Conservation (phyloP, 306 rosid genomes). For the Quillaja saponaria region DNA sequence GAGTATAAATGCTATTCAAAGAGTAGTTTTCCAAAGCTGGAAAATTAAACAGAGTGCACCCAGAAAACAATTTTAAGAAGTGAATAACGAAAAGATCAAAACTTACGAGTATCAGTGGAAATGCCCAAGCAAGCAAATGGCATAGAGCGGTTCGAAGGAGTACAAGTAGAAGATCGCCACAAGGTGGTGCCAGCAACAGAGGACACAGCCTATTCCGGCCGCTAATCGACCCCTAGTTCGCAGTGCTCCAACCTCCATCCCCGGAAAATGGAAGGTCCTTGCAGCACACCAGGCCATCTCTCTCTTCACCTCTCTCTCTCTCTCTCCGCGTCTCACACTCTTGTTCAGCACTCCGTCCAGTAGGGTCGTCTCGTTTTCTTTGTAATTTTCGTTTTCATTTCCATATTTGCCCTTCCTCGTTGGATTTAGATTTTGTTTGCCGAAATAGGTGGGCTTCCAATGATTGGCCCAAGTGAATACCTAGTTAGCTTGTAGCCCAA, state of each 20-base stretch:
- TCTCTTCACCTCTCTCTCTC: constrained; percentile 17
- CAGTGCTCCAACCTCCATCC: constrained; percentile 42
- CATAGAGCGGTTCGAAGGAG: constrained; percentile 47
- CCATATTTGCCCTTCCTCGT: too few species aligned
- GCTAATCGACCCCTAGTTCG: constrained; percentile 49
- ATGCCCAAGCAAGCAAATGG: constrained; percentile 71
- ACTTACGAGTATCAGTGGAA: constrained; percentile 58
- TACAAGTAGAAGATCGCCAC: constrained; percentile 53
- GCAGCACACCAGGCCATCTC: constrained; percentile 79
- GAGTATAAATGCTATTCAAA: too few species aligned
- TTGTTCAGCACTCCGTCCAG: too few species aligned
- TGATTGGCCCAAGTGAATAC: too few species aligned
- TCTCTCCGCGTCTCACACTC: neutral
- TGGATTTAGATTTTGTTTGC: too few species aligned
- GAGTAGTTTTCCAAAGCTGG: neutral
- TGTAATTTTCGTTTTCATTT: too few species aligned
- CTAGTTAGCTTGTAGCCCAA: too few species aligned
- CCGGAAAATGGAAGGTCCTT: constrained; percentile 53
- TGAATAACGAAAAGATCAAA: neutral
- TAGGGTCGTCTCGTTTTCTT: too few species aligned
- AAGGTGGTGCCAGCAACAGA: constrained; percentile 55
- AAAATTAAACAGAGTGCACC: neutral
- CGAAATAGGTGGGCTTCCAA: too few species aligned
- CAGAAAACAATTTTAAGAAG: neutral
- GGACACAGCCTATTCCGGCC: constrained; percentile 56